Conservation (phyloP, 2,329 filamentous ascomycete genomes). For the Colletotrichum sidae region DNA sequence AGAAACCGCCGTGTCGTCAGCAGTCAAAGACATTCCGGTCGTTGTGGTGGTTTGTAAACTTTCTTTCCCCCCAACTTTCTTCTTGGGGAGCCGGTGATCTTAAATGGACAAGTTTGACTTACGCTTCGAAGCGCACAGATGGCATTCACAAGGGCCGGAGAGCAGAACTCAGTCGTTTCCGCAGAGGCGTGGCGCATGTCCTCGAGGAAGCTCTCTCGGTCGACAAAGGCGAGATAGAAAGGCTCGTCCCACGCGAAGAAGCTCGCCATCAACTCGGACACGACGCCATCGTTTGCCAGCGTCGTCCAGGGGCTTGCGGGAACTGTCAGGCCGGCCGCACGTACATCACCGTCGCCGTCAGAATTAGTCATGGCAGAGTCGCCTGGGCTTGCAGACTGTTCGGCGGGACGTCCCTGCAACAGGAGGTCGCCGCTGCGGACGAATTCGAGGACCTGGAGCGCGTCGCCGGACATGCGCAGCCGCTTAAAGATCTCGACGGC, state of each 20-base stretch:
- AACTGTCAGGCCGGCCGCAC: not conserved
- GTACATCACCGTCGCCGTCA: not conserved
- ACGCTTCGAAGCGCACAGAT: constrained; percentile 11
- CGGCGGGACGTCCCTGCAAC: not conserved
- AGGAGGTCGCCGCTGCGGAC: constrained; percentile 15
- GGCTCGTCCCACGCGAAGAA: constrained; percentile 10
- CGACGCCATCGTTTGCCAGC: not conserved
- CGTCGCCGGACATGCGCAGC: not conserved
- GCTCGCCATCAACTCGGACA: not conserved
- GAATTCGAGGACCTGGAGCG: constrained; percentile 3
- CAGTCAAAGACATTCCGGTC: not conserved
- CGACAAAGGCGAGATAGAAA: constrained; percentile 8
- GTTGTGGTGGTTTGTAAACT: no score
- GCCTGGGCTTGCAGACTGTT: not conserved
- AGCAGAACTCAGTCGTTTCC: constrained; percentile 2
- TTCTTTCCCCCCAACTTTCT: no score
- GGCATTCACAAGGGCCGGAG: not conserved
- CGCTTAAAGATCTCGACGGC: constrained; percentile 8
- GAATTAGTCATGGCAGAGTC: not conserved
- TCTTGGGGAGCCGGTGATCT: no score
- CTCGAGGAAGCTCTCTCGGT: not conserved
- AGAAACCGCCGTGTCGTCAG: not conserved
- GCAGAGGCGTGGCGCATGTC: not conserved
- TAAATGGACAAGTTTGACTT: not conserved
- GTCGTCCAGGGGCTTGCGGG: not conserved